Conservation (phyloP, 345 rosid genomes). For the Trapa incisa region DNA sequence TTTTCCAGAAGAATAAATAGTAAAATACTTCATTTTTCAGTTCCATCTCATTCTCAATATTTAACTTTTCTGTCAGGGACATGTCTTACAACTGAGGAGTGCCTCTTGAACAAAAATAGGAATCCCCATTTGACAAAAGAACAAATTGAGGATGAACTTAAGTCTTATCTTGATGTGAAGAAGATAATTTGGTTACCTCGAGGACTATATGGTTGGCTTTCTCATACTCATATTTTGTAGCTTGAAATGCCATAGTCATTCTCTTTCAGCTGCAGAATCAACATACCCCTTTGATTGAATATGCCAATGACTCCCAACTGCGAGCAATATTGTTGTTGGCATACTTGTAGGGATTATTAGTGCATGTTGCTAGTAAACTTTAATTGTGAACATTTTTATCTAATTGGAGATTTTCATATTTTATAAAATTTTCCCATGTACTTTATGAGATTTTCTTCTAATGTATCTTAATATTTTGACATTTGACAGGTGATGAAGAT, state of each 20-base stretch:
- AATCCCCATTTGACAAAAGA: conserved; percentile 62
- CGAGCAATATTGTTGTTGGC: no score
- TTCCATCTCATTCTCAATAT: background rate
- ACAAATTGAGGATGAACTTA: conserved; percentile 69
- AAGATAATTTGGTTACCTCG: conserved; percentile 75
- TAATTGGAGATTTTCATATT: background rate
- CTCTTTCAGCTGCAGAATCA: background rate
- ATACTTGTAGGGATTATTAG: no score
- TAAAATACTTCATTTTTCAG: background rate
- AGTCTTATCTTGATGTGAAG: conserved; percentile 57
- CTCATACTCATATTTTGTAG: background rate
- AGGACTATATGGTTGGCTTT: conserved; percentile 57
- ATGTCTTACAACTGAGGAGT: conserved; percentile 85
- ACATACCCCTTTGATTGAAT: background rate
- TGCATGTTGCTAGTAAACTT: no score
- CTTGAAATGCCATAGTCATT: background rate
- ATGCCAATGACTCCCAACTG: no score
- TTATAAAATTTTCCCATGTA: no score
- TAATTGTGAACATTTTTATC: background rate
- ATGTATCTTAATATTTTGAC: background rate
- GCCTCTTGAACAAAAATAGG: conserved; percentile 78
- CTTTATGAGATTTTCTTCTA: background rate
- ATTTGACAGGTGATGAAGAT: conserved; percentile 80
- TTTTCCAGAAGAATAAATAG: background rate
- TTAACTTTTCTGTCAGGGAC: conserved; percentile 41